Base-by-base conservation (phyloP, 1,139 yeast genomes). In the Yamadazyma epiphylla region DNA sequence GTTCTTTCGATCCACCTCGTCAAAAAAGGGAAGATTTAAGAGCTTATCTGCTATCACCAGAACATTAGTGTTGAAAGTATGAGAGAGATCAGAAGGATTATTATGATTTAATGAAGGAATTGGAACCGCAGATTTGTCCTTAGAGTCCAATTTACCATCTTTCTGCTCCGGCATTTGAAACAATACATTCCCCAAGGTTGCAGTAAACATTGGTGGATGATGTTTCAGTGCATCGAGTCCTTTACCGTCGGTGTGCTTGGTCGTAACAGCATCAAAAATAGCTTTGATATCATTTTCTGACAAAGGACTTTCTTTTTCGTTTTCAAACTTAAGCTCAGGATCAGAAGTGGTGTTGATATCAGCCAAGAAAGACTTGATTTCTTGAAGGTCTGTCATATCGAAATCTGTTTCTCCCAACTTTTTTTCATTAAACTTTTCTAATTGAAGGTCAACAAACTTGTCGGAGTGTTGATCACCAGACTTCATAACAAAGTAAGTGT, bases 1-100 rank as follows among this genome's bases (percentile, higher is more conserved):
- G 12, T 44, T 45, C 26, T 44, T 46, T 13, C 49, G 38, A 19
- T 53, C 60, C 32, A 34, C 42, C 27, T 35, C 43, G n/a, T 46
- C 49, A 20, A 39, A 53, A 13, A 64, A 39, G 3, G 64, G 63
- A 11, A 70, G 50, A 7, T 62, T 46, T 25, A 70, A 46, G 2
- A 66, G 46, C 29, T 60, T 57, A 32, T 72, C 70, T 32, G 53
- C 59, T 2, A 63, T 53, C 22, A 63, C 53, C 5, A 76, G 67
- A 5, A 68, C 51, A 27, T 65, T 61, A 15, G 77, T 55, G 41
- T 58, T 63, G 51, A 77, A 70, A 15, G 10, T 17, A 17, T 17
- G 10, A 7, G 10, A 10, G 7, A 7, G 20, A 10, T 17, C 20
- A 48, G 37, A 6, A 14, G 26, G 17, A n/a, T n/a, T n/a, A n/a